A percentile compares a stretch with the other conserved stretches of the same genome.
These are phyloP conservation scores for Aspergillus persii DNA, from an alignment of 2,329 filamentous ascomycete genomes.

Conservation along the genomic window DNA sequence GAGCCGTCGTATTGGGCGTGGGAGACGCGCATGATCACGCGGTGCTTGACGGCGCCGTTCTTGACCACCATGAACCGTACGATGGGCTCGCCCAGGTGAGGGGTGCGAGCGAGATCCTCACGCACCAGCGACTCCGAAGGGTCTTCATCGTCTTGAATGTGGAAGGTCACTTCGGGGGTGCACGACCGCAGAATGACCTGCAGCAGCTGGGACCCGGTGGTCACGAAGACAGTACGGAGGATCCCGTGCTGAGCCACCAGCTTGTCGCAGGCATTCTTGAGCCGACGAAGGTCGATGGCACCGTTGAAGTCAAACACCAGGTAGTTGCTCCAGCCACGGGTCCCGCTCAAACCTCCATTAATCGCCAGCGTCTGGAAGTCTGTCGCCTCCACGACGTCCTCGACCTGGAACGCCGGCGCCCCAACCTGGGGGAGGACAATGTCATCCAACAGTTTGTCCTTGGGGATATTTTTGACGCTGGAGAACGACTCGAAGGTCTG, in stretches of 20 bases:
- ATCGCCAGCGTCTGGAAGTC: conserved; percentile 16
- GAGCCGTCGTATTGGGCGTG: conserved; percentile 34
- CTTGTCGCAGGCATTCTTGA: conserved; percentile 12
- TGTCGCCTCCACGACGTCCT: conserved; percentile 12
- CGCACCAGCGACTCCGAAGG: conserved; percentile 5
- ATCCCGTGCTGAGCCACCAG: conserved; percentile 39
- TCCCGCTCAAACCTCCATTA: conserved; percentile 10
- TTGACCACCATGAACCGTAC: conserved; percentile 24
- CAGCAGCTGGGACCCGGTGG: conserved; percentile 43
- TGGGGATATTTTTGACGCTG: conserved; percentile 5
- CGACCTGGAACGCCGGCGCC: conserved; percentile 1
- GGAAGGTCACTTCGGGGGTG: conserved; percentile 1
- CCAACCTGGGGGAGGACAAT: conserved; percentile 9
- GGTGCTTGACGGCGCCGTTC: conserved; percentile 16
- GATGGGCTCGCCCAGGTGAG: conserved; percentile 6
- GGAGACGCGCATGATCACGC: conserved; percentile 29
- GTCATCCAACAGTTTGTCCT: conserved; percentile 4
- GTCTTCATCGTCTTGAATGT: conserved; percentile 7
- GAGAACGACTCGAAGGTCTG: conserved; percentile 11
- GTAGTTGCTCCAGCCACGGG: conserved; percentile 11
- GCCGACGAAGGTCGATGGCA: conserved; percentile 12
- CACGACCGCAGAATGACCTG: conserved; percentile 37
- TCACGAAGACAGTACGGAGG: conserved; percentile 55
- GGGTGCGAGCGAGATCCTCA: conserved; percentile 5
- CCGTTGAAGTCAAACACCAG: conserved; percentile 17